Base-by-base conservation (phyloP, 495 filamentous ascomycete genomes). In the Aspergillus diversus region DNA sequence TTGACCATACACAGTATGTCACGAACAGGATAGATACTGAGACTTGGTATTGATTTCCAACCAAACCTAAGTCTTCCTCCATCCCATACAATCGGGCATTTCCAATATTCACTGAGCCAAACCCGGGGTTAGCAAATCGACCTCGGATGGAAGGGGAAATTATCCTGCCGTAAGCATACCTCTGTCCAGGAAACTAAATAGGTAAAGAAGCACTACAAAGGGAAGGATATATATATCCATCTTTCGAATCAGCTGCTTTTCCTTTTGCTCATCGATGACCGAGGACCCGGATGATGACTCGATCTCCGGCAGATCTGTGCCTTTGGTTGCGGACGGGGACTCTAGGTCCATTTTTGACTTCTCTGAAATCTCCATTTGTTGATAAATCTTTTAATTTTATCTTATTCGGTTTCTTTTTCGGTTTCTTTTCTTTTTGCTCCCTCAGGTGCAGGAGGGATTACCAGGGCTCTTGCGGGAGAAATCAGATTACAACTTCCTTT, bases 1-100 rank as follows among this genome's bases (percentile, higher is more conserved):
- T 21, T n/a, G 35, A 54, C 13, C 82, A 59, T 74, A 85, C 79
- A 57, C 81, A 73, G 65, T 87, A 90, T 8, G 89, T 90, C 54
- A 92, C 87, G 64, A 92, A 93, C 33, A 93, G 78, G 65, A 90
- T 86, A 7, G 86, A 89, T 13, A 92, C 86, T 31, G 88, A 81
- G 34, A 86, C 75, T 72, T 92, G 86, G 71, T 88, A 92, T 71
- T 91, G 84, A 57, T 88, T 81, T 15, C 83, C 82, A 7, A 75
- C 70, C 50, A 91, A 70, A 1, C 81, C 77, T 7, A 93, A 78
- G 62, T 92, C 90, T 55, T 83, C 76, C 74, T 91, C 89, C 55
- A 93, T 59, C 7, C 79, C 78, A 65, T 91, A 92, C 33, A 93
- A 75, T 8, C 87, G 78, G 11, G 89, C 88, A 76, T 91, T 92